Evolutionary conservation across 805 yeast genomes (phyloP).

Genomic region (Pichia kluyveri): DNA sequence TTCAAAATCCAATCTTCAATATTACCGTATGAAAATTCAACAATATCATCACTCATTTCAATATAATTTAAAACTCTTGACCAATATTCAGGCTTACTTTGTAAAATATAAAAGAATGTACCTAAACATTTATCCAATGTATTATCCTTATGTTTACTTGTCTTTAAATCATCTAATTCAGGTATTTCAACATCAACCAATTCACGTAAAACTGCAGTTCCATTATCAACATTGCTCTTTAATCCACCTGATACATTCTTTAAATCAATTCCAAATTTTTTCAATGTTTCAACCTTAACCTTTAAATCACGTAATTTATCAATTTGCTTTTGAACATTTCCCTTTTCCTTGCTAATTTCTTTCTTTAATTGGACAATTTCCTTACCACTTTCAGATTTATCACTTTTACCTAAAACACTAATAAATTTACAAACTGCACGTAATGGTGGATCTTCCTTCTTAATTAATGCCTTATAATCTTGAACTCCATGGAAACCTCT

Average conservation of each 20-base stretch:
- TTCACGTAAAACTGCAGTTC: constrained; percentile 2
- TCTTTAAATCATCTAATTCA: neutral
- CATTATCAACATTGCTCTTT: constrained; percentile 6
- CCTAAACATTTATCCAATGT: constrained; percentile 57
- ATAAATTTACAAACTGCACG: constrained; percentile 71
- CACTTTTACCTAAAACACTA: constrained; percentile 54
- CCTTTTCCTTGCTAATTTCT: constrained; percentile 34
- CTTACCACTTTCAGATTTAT: constrained; percentile 7
- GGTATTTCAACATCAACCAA: constrained; percentile 3
- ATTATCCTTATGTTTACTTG: neutral
- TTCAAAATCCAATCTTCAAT: constrained; percentile 29
- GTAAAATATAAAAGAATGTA: constrained; percentile 71
- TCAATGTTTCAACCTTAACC: constrained; percentile 66
- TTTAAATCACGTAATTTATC: constrained; percentile 67
- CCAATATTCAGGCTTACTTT: constrained; percentile 73
- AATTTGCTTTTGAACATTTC: constrained; percentile 62
- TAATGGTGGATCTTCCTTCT: constrained; percentile 68
- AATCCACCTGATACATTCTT: constrained; percentile 48
- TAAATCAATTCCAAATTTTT: constrained; percentile 68
- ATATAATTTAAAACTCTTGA: constrained; percentile 37
- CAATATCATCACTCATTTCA: constrained; percentile 15
- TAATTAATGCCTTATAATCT: constrained; percentile 66
- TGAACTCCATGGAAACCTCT: constrained; percentile 57
- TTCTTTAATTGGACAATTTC: constrained; percentile 2
- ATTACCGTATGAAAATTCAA: constrained; percentile 16